These are phyloP conservation scores for Juglanconis oblonga DNA, from an alignment of 2,329 filamentous ascomycete genomes.

Conservation along the genomic window DNA sequence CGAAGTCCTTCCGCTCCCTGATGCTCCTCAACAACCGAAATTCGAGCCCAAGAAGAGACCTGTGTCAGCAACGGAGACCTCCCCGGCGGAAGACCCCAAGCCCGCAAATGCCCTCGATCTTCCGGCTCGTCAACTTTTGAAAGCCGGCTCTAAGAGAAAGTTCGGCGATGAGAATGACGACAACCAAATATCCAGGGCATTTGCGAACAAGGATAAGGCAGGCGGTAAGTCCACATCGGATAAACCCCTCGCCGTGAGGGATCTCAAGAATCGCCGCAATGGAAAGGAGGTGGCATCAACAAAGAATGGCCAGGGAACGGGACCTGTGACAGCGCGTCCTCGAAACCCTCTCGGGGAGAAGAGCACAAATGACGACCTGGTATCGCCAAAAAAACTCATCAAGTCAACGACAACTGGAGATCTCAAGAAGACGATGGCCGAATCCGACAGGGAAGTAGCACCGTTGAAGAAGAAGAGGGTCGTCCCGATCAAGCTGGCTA, in stretches of 20 bases:
- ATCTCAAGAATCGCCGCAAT: slow-evolving; percentile 37
- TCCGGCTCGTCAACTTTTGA: slow-evolving; percentile 29
- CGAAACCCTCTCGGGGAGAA: slow-evolving; percentile 54
- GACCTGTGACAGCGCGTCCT: slow-evolving; percentile 24
- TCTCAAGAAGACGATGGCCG: slow-evolving; percentile 25
- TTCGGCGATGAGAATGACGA: slow-evolving; percentile 53
- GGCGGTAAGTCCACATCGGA: slow-evolving; percentile 14
- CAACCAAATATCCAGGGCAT: slow-evolving; percentile 29
- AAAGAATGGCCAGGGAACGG: slow-evolving; percentile 37
- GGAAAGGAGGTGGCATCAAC: slow-evolving; percentile 45
- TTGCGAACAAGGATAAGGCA: slow-evolving; percentile 29
- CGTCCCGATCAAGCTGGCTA: slow-evolving; percentile 28
- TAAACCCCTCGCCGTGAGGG: slow-evolving; percentile 20
- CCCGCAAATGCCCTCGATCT: slow-evolving; percentile 15
- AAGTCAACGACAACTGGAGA: slow-evolving; percentile 30
- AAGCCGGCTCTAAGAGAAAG: slow-evolving; percentile 57
- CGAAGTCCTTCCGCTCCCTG: slow-evolving; percentile 2
- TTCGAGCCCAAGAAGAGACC: slow-evolving; percentile 22
- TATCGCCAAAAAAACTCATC: slow-evolving; percentile 53
- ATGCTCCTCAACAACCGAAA: slow-evolving; percentile 17
- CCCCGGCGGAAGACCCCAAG: neutral
- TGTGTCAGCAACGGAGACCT: slow-evolving; percentile 28
- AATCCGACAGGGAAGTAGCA: slow-evolving; percentile 19
- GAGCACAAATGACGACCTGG: slow-evolving; percentile 57
- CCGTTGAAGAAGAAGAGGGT: slow-evolving; percentile 23